phyloP scores from a whole-genome alignment of 495 filamentous ascomycete species.

The Aeminium ludgeri region DNA sequence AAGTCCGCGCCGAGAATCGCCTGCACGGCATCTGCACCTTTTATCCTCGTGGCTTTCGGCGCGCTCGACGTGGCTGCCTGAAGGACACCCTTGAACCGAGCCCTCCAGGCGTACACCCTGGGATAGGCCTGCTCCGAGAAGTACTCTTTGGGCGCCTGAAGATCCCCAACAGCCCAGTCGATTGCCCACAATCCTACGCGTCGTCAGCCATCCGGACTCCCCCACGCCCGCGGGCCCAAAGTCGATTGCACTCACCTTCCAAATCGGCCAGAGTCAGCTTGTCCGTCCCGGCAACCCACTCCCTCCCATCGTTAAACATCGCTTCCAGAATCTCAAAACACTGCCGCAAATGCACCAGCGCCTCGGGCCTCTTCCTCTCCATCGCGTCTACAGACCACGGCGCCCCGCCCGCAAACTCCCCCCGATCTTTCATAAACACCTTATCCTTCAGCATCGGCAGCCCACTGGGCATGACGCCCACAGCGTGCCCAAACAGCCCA shows the following conservation, averaged over 20 bases:
- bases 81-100: slow-evolving; percentile 30
- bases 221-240: too few relatives aligned
- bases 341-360: slow-evolving; percentile 27
- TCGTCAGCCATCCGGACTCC: slow-evolving; percentile 16
- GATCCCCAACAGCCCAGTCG: slow-evolving; percentile 34
- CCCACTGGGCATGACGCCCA: slow-evolving; percentile 30
- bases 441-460: slow-evolving; percentile 32
- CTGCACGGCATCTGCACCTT: slow-evolving; percentile 32
- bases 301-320: slow-evolving; percentile 36
- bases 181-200: slow-evolving; percentile 33
- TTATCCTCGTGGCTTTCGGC: slow-evolving; percentile 24
- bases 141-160: slow-evolving; percentile 28
- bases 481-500: slow-evolving; percentile 32
- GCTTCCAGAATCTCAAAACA: slow-evolving; percentile 35
- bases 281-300: slow-evolving; percentile 34
- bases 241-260: slow-evolving; percentile 25
- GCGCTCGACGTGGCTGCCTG: slow-evolving; percentile 15
- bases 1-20: slow-evolving; percentile 24
- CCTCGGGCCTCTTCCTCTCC: slow-evolving; percentile 27
- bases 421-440: slow-evolving; percentile 35
- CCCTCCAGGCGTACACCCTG: slow-evolving; percentile 37
- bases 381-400: slow-evolving; percentile 23
- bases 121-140: slow-evolving; percentile 33
- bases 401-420: slow-evolving; percentile 26
- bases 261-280: slow-evolving; percentile 39